Evolutionary conservation across 495 filamentous ascomycete genomes (phyloP).

Genomic region (Talaromyces trachyspermus): DNA sequence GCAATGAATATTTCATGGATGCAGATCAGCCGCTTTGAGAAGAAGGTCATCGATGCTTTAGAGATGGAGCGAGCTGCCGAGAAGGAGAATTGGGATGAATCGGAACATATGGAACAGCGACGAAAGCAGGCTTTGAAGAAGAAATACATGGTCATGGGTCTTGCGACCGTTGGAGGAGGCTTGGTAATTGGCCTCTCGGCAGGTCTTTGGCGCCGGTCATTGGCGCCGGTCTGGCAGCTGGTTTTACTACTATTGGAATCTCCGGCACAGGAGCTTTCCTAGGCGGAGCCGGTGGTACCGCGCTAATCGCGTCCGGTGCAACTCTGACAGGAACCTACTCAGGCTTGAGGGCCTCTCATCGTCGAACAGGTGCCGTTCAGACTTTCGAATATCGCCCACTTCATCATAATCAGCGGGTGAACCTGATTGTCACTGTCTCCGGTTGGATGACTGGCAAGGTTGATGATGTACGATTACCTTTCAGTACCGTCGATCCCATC

Average conservation of each 20-base stretch:
- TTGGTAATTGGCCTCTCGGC: conserved; percentile 94
- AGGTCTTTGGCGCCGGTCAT: conserved; percentile 90
- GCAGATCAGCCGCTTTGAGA: conserved; percentile 94
- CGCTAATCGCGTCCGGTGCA: conserved; percentile 84
- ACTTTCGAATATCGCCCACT: conserved; percentile 96
- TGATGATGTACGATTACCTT: conserved; percentile 92
- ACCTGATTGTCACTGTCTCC: conserved; percentile 89
- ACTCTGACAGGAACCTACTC: conserved; percentile 82
- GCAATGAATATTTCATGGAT: conserved; percentile 79
- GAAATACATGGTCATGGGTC: conserved; percentile 89
- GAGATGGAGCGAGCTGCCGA: conserved; percentile 93
- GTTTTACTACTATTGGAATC: conserved; percentile 91
- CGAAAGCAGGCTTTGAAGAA: conserved; percentile 71
- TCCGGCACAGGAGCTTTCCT: conserved; percentile 83
- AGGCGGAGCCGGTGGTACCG: conserved; percentile 85
- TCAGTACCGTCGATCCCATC: conserved; percentile 89
- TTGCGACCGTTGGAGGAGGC: conserved; percentile 92
- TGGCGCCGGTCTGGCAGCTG: conserved; percentile 87
- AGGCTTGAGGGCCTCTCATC: conserved; percentile 73
- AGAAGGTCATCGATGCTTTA: conserved; percentile 90
- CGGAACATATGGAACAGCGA: conserved; percentile 85
- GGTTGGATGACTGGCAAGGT: conserved; percentile 99
- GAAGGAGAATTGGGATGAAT: conserved; percentile 96
- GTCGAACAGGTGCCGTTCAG: conserved; percentile 81
- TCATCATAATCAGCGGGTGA: conserved; percentile 95